Base-by-base conservation (phyloP, 2,329 filamentous ascomycete genomes). In the Plectosphaerella cucumerina region DNA sequence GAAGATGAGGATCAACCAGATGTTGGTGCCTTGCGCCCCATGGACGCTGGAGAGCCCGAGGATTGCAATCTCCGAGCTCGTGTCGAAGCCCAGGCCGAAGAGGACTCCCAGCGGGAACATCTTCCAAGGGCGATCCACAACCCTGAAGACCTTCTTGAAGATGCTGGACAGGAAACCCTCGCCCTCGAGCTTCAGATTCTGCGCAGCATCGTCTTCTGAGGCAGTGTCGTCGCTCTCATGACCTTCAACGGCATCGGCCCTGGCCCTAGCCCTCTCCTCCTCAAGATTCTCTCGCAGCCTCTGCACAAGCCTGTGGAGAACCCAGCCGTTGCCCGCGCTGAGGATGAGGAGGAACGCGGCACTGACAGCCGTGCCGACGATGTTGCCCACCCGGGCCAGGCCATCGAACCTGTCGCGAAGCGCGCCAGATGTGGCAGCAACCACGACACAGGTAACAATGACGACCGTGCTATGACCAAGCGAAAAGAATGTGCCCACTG, bases 1-100 rank as follows among this genome's bases (percentile, higher is more conserved):
- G 52, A 97, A 96, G 48, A 99, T 86, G 31, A 97, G 68, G 53
- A 97, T 97, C 14, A 97, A 73, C 94, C 94, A 99, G 53, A 97
- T 86, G 31, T 85, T 90, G 0, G 91, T 97, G 2, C 93, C 93
- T 54, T 87, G 79, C 0, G 90, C 85, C 0, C 88, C 92, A 61
- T 97, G 88, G 2, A 99, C 84, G 26, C 88, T 91, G 0, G 90
- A 88, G 56, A 97, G 96, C 0, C 93, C 94, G 1, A 99, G 71
- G 8, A 99, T 78, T 0, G 94, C 93, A 61, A 97, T 89, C 67
- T 99, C 93, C 8, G 90, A 96, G 39, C 89, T 95, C 0, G 94
- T 97, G 65, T 97, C 94, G 65, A 99, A 97, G 0, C 93, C 94
- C 0, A 97, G 76, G 0, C 93, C 94, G 62, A 93, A 97, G 5